phyloP scores from a whole-genome alignment of 2,329 filamentous ascomycete genomes.

The Cladophialophora chaetospira region DNA sequence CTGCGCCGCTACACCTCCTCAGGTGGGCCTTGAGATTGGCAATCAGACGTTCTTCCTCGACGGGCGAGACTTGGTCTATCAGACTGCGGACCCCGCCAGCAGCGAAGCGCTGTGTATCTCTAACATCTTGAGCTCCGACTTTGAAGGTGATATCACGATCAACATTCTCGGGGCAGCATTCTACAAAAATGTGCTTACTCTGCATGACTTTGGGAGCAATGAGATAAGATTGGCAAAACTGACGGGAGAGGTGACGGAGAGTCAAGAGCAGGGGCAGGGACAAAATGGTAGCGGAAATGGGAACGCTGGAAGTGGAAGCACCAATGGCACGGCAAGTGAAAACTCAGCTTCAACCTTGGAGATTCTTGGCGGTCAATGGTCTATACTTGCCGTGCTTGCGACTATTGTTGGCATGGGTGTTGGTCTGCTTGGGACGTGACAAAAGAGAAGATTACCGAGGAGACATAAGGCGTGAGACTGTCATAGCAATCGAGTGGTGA shows the following conservation, averaged over 20 bases:
- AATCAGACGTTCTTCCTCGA: slow-evolving; percentile 40
- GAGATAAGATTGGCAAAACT: slow-evolving; percentile 11
- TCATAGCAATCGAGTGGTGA: too few relatives aligned
- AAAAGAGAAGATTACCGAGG: too few relatives aligned
- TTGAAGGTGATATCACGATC: slow-evolving; percentile 18
- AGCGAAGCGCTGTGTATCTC: slow-evolving; percentile 27
- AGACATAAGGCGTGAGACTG: too few relatives aligned
- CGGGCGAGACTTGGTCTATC: slow-evolving; percentile 38
- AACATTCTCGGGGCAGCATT: slow-evolving; percentile 49
- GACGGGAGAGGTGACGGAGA: slow-evolving; percentile 9
- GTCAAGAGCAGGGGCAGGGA: not conserved
- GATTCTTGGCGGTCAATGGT: too few relatives aligned
- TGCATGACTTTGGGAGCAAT: slow-evolving; percentile 52
- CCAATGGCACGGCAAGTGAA: not conserved
- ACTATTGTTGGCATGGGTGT: too few relatives aligned
- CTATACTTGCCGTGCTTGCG: too few relatives aligned
- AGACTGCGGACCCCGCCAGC: slow-evolving; percentile 28
- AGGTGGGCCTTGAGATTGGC: slow-evolving; percentile 46
- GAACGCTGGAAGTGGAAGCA: not conserved
- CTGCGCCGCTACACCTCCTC: slow-evolving; percentile 46
- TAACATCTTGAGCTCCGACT: slow-evolving; percentile 28
- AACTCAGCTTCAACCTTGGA: too few relatives aligned
- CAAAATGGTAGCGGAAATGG: not conserved
- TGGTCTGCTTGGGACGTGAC: too few relatives aligned
- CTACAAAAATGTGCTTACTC: slow-evolving; percentile 53